Evolutionary conservation across 176 grass and related monocot species (phyloP).

Genomic region (Tuctoria greenei): DNA sequence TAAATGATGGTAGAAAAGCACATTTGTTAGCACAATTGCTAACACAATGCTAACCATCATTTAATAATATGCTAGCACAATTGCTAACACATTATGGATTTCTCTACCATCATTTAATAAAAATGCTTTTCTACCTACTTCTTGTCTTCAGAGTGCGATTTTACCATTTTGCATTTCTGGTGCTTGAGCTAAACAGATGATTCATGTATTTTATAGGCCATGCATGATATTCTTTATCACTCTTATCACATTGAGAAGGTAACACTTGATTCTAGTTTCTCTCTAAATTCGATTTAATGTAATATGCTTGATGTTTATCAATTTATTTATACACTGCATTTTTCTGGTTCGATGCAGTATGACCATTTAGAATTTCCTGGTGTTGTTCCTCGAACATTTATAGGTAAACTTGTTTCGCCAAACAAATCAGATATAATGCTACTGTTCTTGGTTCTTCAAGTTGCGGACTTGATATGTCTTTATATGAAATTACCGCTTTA

Average conservation of each 20-base stretch:
- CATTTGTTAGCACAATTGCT: too few species aligned
- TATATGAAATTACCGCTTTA: neutral
- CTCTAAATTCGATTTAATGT: neutral
- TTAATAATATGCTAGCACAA: too few species aligned
- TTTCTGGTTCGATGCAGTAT: slow-evolving; percentile 51
- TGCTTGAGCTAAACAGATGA: slow-evolving; percentile 30
- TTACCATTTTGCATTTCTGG: slow-evolving; percentile 15
- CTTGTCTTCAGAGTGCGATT: slow-evolving; percentile 4
- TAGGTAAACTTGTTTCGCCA: slow-evolving; percentile 46
- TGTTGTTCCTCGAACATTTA: slow-evolving; percentile 93
- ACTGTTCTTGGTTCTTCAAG: neutral
- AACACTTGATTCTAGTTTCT: slow-evolving; percentile 29
- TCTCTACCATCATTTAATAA: neutral
- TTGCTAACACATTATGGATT: neutral
- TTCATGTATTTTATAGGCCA: slow-evolving; percentile 60
- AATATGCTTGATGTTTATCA: slow-evolving; percentile 22
- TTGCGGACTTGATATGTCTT: slow-evolving; percentile 3
- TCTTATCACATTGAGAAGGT: slow-evolving; percentile 72
- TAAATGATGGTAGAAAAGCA: too few species aligned
- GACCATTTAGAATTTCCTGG: slow-evolving; percentile 96
- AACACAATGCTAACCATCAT: too few species aligned
- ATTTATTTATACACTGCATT: neutral
- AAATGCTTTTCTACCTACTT: neutral
- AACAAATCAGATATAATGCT: slow-evolving; percentile 9
- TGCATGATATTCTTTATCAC: slow-evolving; percentile 94